Evolutionary conservation across 176 grass and related monocot genomes (phyloP).

Genomic region (Bonia amplexicaulis): DNA sequence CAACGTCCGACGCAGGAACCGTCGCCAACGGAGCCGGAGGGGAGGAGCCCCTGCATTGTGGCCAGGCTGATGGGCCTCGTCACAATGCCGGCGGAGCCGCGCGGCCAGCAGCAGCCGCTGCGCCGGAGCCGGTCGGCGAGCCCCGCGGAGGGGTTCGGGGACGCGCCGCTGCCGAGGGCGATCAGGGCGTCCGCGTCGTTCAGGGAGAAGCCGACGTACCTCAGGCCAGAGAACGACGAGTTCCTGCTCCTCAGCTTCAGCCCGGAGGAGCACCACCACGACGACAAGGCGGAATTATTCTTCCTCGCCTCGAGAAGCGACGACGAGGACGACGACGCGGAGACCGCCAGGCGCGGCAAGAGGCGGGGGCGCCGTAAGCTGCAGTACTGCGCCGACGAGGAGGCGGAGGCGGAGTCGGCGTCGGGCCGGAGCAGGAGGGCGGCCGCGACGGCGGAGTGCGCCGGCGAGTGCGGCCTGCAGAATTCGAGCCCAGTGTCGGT

Average conservation of each 20-base stretch:
- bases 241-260: constrained; percentile 86
- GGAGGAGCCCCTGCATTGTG: constrained; percentile 64
- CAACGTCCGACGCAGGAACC: not conserved
- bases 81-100: constrained; percentile 43
- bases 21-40: not conserved
- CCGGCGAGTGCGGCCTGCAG: constrained; percentile 9
- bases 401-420: not conserved
- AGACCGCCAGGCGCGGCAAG: not conserved
- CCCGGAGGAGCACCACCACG: constrained; percentile 29
- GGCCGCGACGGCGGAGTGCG: not conserved
- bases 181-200: constrained; percentile 25
- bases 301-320: not conserved
- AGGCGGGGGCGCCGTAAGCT: not conserved
- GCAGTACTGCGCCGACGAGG: not conserved
- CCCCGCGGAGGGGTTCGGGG: constrained; percentile 43
- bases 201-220: constrained; percentile 50
- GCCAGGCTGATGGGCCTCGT: constrained; percentile 89
- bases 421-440: not conserved
- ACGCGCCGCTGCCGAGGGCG: constrained; percentile 22
- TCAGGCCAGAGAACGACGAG: constrained; percentile 69
- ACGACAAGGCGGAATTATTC: not conserved
- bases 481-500: constrained; percentile 86
- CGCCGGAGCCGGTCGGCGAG: constrained; percentile 44
- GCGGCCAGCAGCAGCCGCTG: not conserved
- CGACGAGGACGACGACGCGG: not conserved